A percentile compares a stretch with the other conserved stretches of the same genome.
These are phyloP conservation scores for Plasmodium gallinaceum DNA, from an alignment of 169 alveolate genomes.

Conservation along the genomic window DNA sequence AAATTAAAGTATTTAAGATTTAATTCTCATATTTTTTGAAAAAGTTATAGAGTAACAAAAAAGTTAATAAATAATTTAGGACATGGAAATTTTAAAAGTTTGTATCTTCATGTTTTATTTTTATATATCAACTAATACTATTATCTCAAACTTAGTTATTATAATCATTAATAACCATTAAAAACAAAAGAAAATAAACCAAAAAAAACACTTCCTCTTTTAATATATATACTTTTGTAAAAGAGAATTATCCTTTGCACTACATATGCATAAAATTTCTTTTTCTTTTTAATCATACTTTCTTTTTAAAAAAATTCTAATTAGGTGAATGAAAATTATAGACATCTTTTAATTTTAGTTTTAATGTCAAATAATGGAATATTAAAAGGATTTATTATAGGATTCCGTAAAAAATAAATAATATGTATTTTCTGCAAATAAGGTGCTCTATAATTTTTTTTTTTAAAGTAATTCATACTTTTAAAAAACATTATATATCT, in stretches of 20 bases:
- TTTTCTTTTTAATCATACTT: background rate
- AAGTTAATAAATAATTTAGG: background rate
- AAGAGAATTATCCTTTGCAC: slow-evolving; percentile 18
- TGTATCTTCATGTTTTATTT: background rate
- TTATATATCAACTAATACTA: too few species aligned
- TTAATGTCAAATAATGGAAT: too few species aligned
- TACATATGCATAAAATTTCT: slow-evolving; percentile 35
- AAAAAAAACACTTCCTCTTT: background rate
- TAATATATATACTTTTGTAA: background rate
- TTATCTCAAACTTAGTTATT: background rate
- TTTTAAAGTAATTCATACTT: too few species aligned
- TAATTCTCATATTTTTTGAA: background rate
- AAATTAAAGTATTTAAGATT: background rate
- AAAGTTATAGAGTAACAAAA: background rate
- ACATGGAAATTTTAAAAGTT: background rate
- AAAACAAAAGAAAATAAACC: background rate
- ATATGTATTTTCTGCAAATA: slow-evolving; percentile 25
- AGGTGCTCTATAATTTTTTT: slow-evolving; percentile 38
- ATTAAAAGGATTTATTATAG: too few species aligned
- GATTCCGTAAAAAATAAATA: too few species aligned
- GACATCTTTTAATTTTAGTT: too few species aligned
- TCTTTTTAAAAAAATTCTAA: too few species aligned
- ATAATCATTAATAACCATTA: background rate
- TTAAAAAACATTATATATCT: too few species aligned
- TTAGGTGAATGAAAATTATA: too few species aligned